Percentiles rank a stretch among this genome's conserved stretches.
These are phyloP conservation scores for Pyricularia pennisetigena DNA, from an alignment of 2,329 filamentous ascomycete species.

Conservation along the genomic window DNA sequence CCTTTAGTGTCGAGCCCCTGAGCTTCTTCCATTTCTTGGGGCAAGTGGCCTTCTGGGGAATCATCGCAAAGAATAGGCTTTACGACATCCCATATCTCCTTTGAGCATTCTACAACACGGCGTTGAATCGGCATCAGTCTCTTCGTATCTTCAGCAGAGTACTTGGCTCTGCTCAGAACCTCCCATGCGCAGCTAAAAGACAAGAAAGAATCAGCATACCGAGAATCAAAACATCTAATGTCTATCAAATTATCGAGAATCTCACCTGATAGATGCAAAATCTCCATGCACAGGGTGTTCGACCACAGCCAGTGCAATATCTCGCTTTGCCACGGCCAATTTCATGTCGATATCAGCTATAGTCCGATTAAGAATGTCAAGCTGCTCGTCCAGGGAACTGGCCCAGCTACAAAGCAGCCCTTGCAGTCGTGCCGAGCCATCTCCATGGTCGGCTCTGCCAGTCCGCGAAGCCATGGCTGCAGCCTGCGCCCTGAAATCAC, in stretches of 20 bases:
- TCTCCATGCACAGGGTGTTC: constrained; percentile 60
- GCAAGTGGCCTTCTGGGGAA: constrained; percentile 82
- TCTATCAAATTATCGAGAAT: not conserved
- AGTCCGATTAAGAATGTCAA: constrained; percentile 46
- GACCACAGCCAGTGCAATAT: constrained; percentile 58
- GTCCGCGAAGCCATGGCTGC: constrained; percentile 55
- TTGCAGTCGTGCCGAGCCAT: constrained; percentile 74
- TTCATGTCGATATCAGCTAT: constrained; percentile 55
- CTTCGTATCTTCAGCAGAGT: constrained; percentile 24
- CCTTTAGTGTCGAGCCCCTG: constrained; percentile 76
- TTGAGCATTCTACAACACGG: constrained; percentile 50
- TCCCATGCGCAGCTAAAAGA: constrained; percentile 40
- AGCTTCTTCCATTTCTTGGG: constrained; percentile 63
- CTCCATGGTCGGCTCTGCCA: constrained; percentile 82
- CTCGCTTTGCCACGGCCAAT: constrained; percentile 48
- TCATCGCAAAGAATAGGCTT: constrained; percentile 78
- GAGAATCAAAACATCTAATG: too few relatives aligned
- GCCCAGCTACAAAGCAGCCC: constrained; percentile 57
- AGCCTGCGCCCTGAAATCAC: constrained; percentile 38
- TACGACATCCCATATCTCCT: constrained; percentile 68
- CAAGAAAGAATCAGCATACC: not conserved
- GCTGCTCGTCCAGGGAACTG: constrained; percentile 26
- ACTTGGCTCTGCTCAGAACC: constrained; percentile 31
- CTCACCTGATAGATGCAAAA: constrained; percentile 55
- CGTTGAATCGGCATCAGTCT: constrained; percentile 32